Base-by-base conservation (phyloP, 495 filamentous ascomycete genomes). In the Zalerion maritima region DNA sequence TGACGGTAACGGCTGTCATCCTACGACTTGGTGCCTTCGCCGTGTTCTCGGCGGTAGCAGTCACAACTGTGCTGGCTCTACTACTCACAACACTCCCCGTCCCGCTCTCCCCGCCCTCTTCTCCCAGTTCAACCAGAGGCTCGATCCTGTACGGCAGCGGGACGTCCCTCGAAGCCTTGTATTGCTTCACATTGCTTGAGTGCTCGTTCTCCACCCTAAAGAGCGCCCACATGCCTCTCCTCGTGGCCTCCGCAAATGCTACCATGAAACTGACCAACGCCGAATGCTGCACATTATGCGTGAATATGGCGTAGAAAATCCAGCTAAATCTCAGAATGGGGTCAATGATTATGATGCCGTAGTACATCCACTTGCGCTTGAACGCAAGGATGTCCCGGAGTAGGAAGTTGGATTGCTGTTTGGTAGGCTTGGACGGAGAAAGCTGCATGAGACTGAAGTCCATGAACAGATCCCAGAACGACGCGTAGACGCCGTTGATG, bases 121-220 rank as follows among this genome's bases (percentile, higher is more conserved):
- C 10, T 32, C 31, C 33, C 13, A 42, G 48, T 21, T 54, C 47
- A 14, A 46, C 34, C 26, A 57, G 41, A 2, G 47, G 33, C 19
- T 61, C 49, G n/a, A 85, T 35, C 2, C 69, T 52, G 44, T 91
- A 94, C 0, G 85, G 85, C 1, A 94, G 59, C 0, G 81, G 79
- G 1, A 84, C 61, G 42, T 93, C 83, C 11, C 85, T 60, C 2
- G 69, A 75, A 4, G 85, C 85, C 21, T 85, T 78, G 63, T 86
- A 85, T 35, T 78, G 69, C 18, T 73, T 69, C 12, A 94, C 83
- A 42, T 92, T 92, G 5, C 71, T 72, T 53, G 81, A 89, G 49
- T 94, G 86, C 38, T 97, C 89, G 45, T 97, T 97, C 51, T 97
- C 89, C 21, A 97, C 84, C 16, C 89, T 81, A 43, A 96, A 82